Conservation (phyloP, 495 filamentous ascomycete genomes). For the Trichoderma gamsii region DNA sequence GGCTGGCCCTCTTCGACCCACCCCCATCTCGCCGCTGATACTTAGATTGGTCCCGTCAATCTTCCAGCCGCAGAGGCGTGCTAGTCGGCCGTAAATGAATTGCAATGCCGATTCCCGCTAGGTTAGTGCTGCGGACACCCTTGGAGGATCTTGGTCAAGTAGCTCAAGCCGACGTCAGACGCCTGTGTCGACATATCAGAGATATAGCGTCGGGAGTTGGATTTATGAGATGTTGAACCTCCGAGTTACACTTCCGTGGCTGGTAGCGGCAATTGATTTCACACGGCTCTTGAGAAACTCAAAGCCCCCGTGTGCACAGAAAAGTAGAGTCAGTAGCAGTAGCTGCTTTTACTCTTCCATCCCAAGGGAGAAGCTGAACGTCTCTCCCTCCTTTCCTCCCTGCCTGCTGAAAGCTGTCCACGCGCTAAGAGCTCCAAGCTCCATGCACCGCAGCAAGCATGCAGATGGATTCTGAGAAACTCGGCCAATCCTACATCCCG, state of each 20-base stretch:
- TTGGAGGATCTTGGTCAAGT: neutral
- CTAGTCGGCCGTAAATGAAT: neutral
- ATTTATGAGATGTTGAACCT: too few species aligned
- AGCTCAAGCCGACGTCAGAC: neutral
- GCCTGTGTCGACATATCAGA: neutral
- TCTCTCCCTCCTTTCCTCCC: neutral
- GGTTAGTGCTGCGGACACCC: neutral
- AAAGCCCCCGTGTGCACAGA: too few species aligned
- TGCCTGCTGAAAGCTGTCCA: neutral
- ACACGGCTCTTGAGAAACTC: too few species aligned
- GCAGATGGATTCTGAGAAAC: neutral
- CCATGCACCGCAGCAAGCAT: neutral
- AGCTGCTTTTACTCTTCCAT: neutral
- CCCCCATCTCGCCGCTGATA: slow-evolving; percentile 7
- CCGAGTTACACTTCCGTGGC: too few species aligned
- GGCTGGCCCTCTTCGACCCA: neutral
- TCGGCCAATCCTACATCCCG: slow-evolving; percentile 1
- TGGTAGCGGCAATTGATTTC: too few species aligned
- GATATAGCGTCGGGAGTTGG: too few species aligned
- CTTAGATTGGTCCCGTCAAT: slow-evolving; percentile 1
- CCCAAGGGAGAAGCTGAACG: neutral
- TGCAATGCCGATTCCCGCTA: slow-evolving; percentile 11
- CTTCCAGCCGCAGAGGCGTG: neutral
- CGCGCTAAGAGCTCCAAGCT: neutral
- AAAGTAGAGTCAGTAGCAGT: neutral